These are phyloP conservation scores for Neurospora sp. DNA, from an alignment of 495 filamentous ascomycete species.

Conservation along the genomic window DNA sequence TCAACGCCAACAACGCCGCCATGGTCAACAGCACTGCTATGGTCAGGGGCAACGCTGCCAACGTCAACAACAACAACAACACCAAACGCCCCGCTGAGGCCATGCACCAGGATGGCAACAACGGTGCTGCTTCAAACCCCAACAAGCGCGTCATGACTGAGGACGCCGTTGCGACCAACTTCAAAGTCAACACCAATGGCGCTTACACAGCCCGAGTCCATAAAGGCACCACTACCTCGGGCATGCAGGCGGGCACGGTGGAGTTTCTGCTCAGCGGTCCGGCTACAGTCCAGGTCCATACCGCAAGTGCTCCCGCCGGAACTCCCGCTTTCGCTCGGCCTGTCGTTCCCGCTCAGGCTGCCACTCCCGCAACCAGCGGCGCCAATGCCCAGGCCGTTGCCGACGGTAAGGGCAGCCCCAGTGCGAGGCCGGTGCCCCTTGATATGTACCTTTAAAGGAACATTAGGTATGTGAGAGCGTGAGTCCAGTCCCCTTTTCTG, in stretches of 20 bases:
- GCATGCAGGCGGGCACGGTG: no score
- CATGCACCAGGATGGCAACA: no score
- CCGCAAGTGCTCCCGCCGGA: background rate
- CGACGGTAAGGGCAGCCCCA: background rate
- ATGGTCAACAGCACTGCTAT: background rate
- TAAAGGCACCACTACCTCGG: no score
- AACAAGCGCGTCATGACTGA: background rate
- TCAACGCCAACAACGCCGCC: no score
- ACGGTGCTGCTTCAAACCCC: no score
- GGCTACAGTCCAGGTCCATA: background rate
- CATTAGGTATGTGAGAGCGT: background rate
- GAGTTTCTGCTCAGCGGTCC: background rate
- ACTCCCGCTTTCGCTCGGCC: background rate
- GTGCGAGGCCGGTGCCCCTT: background rate
- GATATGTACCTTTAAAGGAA: background rate
- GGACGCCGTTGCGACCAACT: background rate
- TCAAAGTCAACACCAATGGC: background rate
- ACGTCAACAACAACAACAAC: background rate
- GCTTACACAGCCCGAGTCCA: no score
- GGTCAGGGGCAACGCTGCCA: background rate
- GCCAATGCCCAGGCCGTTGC: background rate
- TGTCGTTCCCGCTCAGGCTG: background rate
- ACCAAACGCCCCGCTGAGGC: background rate
- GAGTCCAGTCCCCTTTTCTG: background rate
- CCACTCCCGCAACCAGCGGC: background rate